phyloP scores from a whole-genome alignment of 1,139 yeast species.

The Wickerhamomyces sp. region DNA sequence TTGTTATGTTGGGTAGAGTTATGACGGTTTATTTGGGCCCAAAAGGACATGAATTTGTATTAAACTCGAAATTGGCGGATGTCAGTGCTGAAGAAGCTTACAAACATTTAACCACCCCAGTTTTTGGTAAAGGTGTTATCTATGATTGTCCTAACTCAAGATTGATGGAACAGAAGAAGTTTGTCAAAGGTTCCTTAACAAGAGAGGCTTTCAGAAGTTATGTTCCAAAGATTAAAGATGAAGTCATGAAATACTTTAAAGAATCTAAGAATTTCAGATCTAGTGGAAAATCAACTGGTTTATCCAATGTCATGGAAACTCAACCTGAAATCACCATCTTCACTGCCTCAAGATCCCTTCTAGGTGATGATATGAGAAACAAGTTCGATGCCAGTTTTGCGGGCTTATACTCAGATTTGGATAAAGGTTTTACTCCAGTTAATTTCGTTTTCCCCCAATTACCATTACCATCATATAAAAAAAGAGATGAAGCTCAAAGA shows the following conservation, averaged over 20 bases:
- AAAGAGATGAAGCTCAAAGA: conserved; percentile 83
- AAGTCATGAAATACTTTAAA: conserved; percentile 60
- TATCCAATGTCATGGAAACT: conserved; percentile 67
- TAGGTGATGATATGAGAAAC: conserved; percentile 88
- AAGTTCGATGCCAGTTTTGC: conserved; percentile 84
- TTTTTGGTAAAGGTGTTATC: conserved; percentile 93
- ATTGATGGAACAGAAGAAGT: conserved; percentile 97
- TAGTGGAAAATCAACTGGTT: conserved; percentile 39
- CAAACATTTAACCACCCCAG: conserved; percentile 93
- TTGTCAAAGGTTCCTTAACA: conserved; percentile 85
- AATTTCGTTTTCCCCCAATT: conserved; percentile 93
- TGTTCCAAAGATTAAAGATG: conserved; percentile 85
- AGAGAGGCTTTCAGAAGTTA: conserved; percentile 77
- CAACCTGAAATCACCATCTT: conserved; percentile 96
- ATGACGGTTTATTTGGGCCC: conserved; percentile 98
- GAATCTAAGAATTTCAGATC: conserved; percentile 39
- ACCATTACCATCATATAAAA: conserved; percentile 82
- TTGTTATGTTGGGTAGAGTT: conserved; percentile 79
- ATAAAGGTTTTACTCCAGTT: conserved; percentile 93
- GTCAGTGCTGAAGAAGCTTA: conserved; percentile 97
- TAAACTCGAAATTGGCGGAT: conserved; percentile 83
- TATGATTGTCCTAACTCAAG: conserved; percentile 93
- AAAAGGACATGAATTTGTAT: conserved; percentile 93
- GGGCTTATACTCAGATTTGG: conserved; percentile 80
- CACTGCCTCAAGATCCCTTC: conserved; percentile 87